Evolutionary conservation across 208 protist genomes (phyloP).

Genomic region (Leishmania gerbilli): DNA sequence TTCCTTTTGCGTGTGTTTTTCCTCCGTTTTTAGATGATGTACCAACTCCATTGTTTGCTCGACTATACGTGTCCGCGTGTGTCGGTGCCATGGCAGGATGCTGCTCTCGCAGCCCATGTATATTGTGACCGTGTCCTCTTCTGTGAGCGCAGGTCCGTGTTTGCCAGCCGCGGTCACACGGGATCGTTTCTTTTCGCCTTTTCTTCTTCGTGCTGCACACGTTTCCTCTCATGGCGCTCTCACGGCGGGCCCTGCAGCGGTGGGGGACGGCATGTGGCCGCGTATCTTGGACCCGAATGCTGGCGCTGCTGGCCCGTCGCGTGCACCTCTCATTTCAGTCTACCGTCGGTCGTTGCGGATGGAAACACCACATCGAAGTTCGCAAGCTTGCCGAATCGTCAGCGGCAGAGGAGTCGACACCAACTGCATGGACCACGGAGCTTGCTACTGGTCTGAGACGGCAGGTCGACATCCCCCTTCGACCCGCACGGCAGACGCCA

Average conservation of each 20-base stretch:
- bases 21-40: constrained; percentile 8
- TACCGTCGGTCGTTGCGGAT: background rate
- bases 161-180: background rate
- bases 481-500: background rate
- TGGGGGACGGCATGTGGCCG: background rate
- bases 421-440: background rate
- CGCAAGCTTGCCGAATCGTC: background rate
- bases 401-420: background rate
- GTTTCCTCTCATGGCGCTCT: background rate
- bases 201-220: background rate
- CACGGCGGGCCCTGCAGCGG: background rate
- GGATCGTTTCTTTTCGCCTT: background rate
- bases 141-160: background rate
- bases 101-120: constrained; percentile 1
- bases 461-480: background rate
- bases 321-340: background rate
- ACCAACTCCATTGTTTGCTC: background rate
- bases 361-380: background rate
- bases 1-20: background rate
- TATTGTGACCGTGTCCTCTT: constrained; percentile 10
- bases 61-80: constrained; percentile 7
- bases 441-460: background rate
- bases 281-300: background rate
- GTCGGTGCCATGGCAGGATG: constrained; percentile 1
- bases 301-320: background rate